Conservation (phyloP, 768 basidiomycete genomes). For the Leucosporidium yakuticum region DNA sequence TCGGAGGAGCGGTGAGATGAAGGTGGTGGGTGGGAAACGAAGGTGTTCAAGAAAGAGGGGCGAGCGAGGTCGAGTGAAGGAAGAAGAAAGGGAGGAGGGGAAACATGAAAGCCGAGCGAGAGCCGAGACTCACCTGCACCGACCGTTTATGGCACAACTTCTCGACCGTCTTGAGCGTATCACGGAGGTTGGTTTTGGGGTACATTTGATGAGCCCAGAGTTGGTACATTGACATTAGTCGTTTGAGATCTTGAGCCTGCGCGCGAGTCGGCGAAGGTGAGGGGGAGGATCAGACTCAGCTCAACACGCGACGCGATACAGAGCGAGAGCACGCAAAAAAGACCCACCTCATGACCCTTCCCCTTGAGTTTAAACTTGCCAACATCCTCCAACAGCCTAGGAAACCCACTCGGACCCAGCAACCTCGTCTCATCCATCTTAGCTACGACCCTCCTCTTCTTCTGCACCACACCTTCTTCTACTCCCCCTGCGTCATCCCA, state of each 20-base stretch:
- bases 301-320: no score
- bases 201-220: conserved; percentile 93
- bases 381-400: conserved; percentile 65
- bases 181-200: conserved; percentile 78
- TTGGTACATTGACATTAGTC: conserved; percentile 76
- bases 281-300: not conserved
- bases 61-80: not conserved
- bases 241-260: conserved; percentile 72
- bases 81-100: not conserved
- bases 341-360: conserved; percentile 80
- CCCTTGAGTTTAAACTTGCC: conserved; percentile 76
- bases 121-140: conserved; percentile 61
- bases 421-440: conserved; percentile 62
- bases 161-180: conserved; percentile 79
- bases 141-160: conserved; percentile 77
- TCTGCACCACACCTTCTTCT: conserved; percentile 39
- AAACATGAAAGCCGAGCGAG: not conserved
- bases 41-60: not conserved
- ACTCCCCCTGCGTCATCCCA: conserved; percentile 37
- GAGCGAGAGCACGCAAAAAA: not conserved
- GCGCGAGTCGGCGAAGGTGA: not conserved
- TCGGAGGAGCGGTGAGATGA: not conserved
- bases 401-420: conserved; percentile 69
- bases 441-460: conserved; percentile 51
- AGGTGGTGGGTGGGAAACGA: not conserved